phyloP scores from a whole-genome alignment of 1,139 yeast species.

The Pichia cactophila region DNA sequence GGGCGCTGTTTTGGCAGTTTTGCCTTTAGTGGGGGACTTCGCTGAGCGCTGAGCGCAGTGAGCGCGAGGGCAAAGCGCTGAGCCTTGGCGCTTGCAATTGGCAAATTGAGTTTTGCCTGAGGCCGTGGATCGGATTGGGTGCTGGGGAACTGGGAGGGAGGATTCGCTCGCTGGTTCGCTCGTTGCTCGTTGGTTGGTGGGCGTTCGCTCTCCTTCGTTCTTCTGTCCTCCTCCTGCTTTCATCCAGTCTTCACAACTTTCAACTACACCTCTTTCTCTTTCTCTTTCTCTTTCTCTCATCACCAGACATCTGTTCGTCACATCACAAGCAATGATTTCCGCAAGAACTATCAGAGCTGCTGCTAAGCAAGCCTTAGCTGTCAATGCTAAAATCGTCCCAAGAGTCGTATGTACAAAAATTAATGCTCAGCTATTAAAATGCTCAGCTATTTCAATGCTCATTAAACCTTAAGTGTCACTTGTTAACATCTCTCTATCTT shows the following conservation, averaged over 20 bases:
- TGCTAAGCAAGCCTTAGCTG: constrained; percentile 68
- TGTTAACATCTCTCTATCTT: background rate
- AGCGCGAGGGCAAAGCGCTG: too few relatives aligned
- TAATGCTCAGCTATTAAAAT: too few relatives aligned
- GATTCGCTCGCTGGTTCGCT: background rate
- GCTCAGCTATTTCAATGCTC: background rate
- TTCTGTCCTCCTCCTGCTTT: background rate
- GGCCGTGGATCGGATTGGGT: too few relatives aligned
- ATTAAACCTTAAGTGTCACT: too few relatives aligned
- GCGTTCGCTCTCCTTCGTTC: background rate
- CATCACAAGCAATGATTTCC: constrained; percentile 51
- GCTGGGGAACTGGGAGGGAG: too few relatives aligned
- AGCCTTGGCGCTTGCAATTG: too few relatives aligned
- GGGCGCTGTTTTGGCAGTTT: background rate
- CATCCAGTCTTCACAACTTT: background rate
- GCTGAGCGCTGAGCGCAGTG: too few relatives aligned
- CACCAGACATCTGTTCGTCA: constrained; percentile 8
- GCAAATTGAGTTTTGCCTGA: too few relatives aligned
- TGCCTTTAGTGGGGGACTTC: too few relatives aligned
- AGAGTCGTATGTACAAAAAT: constrained; percentile 50
- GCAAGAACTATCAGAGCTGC: constrained; percentile 80
- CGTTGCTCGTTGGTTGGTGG: background rate
- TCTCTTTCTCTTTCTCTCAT: background rate
- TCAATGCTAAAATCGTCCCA: constrained; percentile 45
- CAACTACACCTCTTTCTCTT: background rate